Conservation (phyloP, 495 filamentous ascomycete genomes). For the Talaromyces trachyspermus region DNA sequence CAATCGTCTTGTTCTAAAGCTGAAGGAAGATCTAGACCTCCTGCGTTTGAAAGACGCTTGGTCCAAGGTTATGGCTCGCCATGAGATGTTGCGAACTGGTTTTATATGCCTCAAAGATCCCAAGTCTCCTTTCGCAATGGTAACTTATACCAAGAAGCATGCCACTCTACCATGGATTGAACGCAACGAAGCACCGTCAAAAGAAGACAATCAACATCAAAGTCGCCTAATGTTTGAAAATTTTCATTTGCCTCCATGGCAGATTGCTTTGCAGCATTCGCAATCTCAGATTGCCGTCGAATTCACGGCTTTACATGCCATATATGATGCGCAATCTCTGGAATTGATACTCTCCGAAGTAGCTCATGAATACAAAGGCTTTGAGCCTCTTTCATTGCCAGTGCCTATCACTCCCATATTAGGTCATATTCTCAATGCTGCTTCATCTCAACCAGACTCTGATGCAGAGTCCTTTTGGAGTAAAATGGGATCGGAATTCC, state of each 20-base stretch:
- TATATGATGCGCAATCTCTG: conserved; percentile 73
- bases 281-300: conserved; percentile 22
- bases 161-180: conserved; percentile 39
- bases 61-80: conserved; percentile 40
- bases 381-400: conserved; percentile 10
- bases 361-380: conserved; percentile 25
- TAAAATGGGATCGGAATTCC: conserved; percentile 38
- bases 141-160: conserved; percentile 37
- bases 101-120: conserved; percentile 48
- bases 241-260: conserved; percentile 42
- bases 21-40: conserved; percentile 42
- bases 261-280: conserved; percentile 27
- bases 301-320: conserved; percentile 60
- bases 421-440: conserved; percentile 43
- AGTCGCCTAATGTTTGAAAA: conserved; percentile 21
- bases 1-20: conserved; percentile 63
- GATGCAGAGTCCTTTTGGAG: conserved; percentile 54
- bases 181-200: conserved; percentile 12
- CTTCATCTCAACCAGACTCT: conserved; percentile 20
- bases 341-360: conserved; percentile 52
- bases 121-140: conserved; percentile 56
- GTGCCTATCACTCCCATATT: conserved; percentile 34
- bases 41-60: conserved; percentile 51
- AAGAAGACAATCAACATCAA: conserved; percentile 7
- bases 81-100: conserved; percentile 66